Evolutionary conservation across 1,139 yeast genomes (phyloP), one percentile per base, ranked within the genome.

Genomic region (Nakaseomyces uthaithaninus): DNA sequence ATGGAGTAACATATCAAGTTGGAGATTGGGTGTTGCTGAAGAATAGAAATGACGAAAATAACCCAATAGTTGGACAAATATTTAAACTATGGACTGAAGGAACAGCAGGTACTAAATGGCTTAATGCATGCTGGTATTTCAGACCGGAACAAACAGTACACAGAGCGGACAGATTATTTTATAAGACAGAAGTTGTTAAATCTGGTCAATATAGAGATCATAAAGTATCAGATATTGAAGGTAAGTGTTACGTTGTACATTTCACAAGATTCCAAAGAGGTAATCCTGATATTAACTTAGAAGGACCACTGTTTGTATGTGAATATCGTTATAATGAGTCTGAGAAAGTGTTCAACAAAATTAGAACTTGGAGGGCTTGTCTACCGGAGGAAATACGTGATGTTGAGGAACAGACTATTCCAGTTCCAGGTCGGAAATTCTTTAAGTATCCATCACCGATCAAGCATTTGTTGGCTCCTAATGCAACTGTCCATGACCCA

Each of bases 81-180:
- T 91, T 89, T 66, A 74, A 95, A 53, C 74, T 91, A 48, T 91
- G 98, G 98, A 77, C 81, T 44, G 62, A 69, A 3, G 35, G 35
- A n/a, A 73, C 75, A 42, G 95, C 87, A 54, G 94, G 93, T 12
- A 80, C 83, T 48, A 73, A 80, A 46, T 89, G 91, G 76, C 74
- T 91, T 57, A 91, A 91, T 56, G 95, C 86, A 28, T 91, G 98
- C 67, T 91, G 98, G 98, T 91, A 89, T 64, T 83, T 85, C 56
- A 77, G 97, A 46, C 95, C 98, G 0, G 97, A 91, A 61, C 97
- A 93, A 68, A 91, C 98, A 0, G 94, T 93, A 37, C 98, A 91
- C 62, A 75, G 93, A 51, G 82, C 72, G 41, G 97, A 91, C 62
- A 71, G 95, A 57, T 67, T 87, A 43, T 91, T 93, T 60, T 85